Evolutionary conservation across 176 grass and related monocot genomes (phyloP).

Genomic region (Ensete glaucum): DNA sequence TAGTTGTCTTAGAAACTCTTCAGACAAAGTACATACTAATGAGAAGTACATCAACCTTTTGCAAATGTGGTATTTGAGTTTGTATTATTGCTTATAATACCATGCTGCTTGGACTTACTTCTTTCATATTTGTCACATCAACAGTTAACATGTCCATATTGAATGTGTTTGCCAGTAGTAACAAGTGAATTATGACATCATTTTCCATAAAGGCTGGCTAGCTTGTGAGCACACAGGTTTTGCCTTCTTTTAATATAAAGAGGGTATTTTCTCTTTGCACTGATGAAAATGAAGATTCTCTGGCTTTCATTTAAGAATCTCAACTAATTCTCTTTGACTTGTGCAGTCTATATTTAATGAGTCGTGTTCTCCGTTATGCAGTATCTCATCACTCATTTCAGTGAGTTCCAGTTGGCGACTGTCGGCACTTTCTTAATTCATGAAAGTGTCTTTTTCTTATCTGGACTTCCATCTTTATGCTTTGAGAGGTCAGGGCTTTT

Average conservation of each 20-base stretch:
- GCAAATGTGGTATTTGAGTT: no score
- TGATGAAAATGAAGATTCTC: neutral
- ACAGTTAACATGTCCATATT: no score
- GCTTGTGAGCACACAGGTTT: neutral
- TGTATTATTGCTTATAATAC: no score
- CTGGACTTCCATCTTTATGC: slow-evolving; percentile 1
- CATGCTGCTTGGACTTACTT: no score
- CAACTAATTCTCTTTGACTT: neutral
- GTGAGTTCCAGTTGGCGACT: slow-evolving; percentile 1
- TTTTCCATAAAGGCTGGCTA: neutral
- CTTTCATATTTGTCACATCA: no score
- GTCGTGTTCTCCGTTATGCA: neutral
- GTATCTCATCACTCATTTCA: slow-evolving; percentile 14
- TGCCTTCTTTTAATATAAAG: neutral
- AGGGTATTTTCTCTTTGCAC: neutral
- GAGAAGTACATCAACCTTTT: no score
- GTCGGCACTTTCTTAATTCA: slow-evolving; percentile 7
- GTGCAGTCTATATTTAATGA: neutral
- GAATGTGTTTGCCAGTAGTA: no score
- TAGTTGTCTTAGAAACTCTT: no score
- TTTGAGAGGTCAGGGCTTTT: slow-evolving; percentile 9
- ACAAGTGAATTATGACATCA: neutral
- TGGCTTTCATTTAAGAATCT: neutral
- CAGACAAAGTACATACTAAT: no score
- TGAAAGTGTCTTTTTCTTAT: slow-evolving; percentile 11